A percentile compares a stretch with the other conserved stretches of the same genome.
phyloP scores from a whole-genome alignment of 805 yeast species.

The Ogataea pilisensis region DNA sequence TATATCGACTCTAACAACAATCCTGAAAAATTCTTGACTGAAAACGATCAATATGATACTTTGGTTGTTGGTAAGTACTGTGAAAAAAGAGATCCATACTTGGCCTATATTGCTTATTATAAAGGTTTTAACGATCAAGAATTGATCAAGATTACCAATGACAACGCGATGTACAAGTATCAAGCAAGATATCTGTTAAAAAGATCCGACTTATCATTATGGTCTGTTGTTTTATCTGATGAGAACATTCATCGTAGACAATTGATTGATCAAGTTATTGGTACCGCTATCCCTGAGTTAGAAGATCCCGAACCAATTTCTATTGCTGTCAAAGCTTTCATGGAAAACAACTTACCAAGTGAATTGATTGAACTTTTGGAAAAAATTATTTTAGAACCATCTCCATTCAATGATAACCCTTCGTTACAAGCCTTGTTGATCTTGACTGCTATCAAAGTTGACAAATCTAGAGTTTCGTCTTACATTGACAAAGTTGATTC shows the following conservation, averaged over 20 bases:
- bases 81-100: slow-evolving; percentile 97
- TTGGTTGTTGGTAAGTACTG: slow-evolving; percentile 95
- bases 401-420: slow-evolving; percentile 93
- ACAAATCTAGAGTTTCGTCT: slow-evolving; percentile 74
- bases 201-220: slow-evolving; percentile 80
- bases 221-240: slow-evolving; percentile 72
- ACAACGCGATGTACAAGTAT: slow-evolving; percentile 96
- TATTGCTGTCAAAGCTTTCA: slow-evolving; percentile 88
- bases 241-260: slow-evolving; percentile 87
- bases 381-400: slow-evolving; percentile 94
- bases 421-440: slow-evolving; percentile 90
- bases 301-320: slow-evolving; percentile 92
- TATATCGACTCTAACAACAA: slow-evolving; percentile 97
- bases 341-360: slow-evolving; percentile 89
- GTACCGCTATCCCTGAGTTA: slow-evolving; percentile 93
- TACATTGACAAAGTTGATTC: slow-evolving; percentile 88
- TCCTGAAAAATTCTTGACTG: slow-evolving; percentile 94
- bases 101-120: slow-evolving; percentile 96
- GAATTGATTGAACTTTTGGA: slow-evolving; percentile 94
- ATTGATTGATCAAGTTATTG: slow-evolving; percentile 88
- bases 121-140: slow-evolving; percentile 92
- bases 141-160: slow-evolving; percentile 87
- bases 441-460: slow-evolving; percentile 94
- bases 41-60: slow-evolving; percentile 88
- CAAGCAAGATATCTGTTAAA: slow-evolving; percentile 94